Evolutionary conservation across 2,329 filamentous ascomycete species (phyloP), one percentile per base, ranked within the genome.

Genomic region (Penicillium sp.): DNA sequence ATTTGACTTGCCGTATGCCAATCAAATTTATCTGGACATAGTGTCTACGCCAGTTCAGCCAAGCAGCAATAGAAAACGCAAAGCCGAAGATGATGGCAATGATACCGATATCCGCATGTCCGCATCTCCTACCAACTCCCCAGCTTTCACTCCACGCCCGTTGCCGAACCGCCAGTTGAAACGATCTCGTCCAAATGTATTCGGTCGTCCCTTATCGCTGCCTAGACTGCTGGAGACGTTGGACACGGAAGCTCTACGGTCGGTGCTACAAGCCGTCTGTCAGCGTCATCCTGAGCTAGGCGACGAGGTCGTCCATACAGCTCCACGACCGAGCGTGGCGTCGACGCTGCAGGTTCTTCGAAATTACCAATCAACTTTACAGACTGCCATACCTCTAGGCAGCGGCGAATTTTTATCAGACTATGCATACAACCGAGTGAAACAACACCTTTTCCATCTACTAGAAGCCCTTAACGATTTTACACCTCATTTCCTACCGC

Each of bases 341-440:
- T 89, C 90, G 9, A 91, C 90, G 0, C 79, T 97, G 23, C 82
- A 87, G 46, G 90, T 97, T 8, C 79, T 99, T 56, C 80, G 82
- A 62, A 88, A 88, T 60, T 99, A 99, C 72, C 88, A 96, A 69
- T 81, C 85, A 11, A 83, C 83, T 56, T 81, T 99, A 59, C 88
- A 86, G 67, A 83, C 84, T 21, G 86, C 93, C 1, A 91, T 96
- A 64, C 94, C 94, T 0, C 90, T 87, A 60, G 87, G 95, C 65
- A 90, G 91, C 68, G 87, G 91, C 64, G 83, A 88, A 12, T 90
- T 86, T 58, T 43, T 58, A 14, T 91, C 91, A 43, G 93, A 97
- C 71, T 97, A 97, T 75, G 88, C 91, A 51, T 99, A 97, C 72
- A 95, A 97, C 70, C 86, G 94, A 65, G 90, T 97, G 55, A 90